Evolutionary conservation across 805 yeast species (phyloP).

Genomic region (Wickerhamiella bombiphila): DNA sequence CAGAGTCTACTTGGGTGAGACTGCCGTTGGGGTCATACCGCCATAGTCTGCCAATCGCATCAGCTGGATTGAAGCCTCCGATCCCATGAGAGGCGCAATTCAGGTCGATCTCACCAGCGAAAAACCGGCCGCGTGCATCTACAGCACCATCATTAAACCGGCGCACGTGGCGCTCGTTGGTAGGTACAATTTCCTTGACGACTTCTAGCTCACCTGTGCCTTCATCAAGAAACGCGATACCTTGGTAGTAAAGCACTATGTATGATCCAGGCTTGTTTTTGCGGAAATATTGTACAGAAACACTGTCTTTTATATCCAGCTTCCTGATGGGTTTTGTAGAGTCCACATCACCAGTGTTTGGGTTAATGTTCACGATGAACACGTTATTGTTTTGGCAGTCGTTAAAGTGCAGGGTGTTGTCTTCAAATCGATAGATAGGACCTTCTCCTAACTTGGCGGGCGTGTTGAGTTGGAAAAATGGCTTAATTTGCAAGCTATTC

Average conservation of each 20-base stretch:
- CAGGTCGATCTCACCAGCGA: slow-evolving; percentile 32
- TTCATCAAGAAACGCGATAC: slow-evolving; percentile 25
- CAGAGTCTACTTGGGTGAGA: slow-evolving; percentile 19
- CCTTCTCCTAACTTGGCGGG: slow-evolving; percentile 26
- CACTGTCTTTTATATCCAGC: slow-evolving; percentile 20
- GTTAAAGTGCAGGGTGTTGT: slow-evolving; percentile 24
- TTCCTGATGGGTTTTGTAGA: slow-evolving; percentile 9
- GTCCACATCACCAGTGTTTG: slow-evolving; percentile 17
- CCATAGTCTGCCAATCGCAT: slow-evolving; percentile 25
- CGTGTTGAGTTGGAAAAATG: slow-evolving; percentile 9
- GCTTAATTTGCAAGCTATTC: neutral
- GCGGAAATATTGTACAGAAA: slow-evolving; percentile 24
- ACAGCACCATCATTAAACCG: slow-evolving; percentile 73
- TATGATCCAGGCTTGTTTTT: slow-evolving; percentile 20
- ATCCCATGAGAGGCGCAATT: slow-evolving; percentile 19
- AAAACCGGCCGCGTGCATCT: slow-evolving; percentile 61
- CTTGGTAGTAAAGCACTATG: slow-evolving; percentile 24
- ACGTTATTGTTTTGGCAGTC: slow-evolving; percentile 23
- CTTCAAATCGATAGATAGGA: slow-evolving; percentile 23
- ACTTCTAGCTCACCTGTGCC: slow-evolving; percentile 23
- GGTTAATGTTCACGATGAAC: slow-evolving; percentile 20
- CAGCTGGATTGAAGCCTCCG: slow-evolving; percentile 15
- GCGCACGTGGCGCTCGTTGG: slow-evolving; percentile 17
- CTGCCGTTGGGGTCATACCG: slow-evolving; percentile 25
- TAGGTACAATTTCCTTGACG: slow-evolving; percentile 22